Evolutionary conservation across 371 early-diverging fungal genomes (phyloP).

Genomic region (Haplosporangium sp.): DNA sequence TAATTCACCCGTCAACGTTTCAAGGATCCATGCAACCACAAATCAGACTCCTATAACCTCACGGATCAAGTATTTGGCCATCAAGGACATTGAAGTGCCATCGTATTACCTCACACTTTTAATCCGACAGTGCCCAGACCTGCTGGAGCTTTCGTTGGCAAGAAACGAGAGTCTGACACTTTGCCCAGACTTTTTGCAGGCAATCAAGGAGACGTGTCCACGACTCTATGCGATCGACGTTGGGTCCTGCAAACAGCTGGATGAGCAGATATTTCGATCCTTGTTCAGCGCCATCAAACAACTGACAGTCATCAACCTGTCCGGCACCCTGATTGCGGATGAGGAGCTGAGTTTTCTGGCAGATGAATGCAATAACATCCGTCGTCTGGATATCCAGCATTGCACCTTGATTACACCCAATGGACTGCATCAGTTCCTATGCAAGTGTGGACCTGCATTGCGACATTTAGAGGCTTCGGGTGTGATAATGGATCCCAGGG

Average conservation of each 20-base stretch:
- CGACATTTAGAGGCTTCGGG: conserved; percentile 45
- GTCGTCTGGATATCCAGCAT: conserved; percentile 44
- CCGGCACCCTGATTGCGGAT: conserved; percentile 36
- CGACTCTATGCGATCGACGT: conserved; percentile 49
- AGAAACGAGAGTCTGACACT: conserved; percentile 29
- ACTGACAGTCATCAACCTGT: conserved; percentile 36
- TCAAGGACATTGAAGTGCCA: conserved; percentile 22
- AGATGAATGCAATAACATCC: conserved; percentile 26
- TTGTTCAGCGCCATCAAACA: conserved; percentile 26
- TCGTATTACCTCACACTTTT: conserved; percentile 17
- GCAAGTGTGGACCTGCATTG: conserved; percentile 20
- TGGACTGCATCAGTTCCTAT: conserved; percentile 38
- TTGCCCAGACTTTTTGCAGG: conserved; percentile 4
- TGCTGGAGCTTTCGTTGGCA: conserved; percentile 48
- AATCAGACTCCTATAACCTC: conserved; percentile 5
- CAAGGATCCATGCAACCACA: background rate
- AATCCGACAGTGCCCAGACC: conserved; percentile 27
- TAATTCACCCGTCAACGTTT: too few relatives aligned
- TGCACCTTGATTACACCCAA: conserved; percentile 37
- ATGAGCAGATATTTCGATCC: conserved; percentile 11
- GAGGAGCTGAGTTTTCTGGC: conserved; percentile 29
- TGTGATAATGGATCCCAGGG: conserved; percentile 31
- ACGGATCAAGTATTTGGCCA: conserved; percentile 34
- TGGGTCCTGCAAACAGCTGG: conserved; percentile 42
- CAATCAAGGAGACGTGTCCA: conserved; percentile 23